These are phyloP conservation scores for Lepraria neglecta DNA, from an alignment of 495 filamentous ascomycete genomes.

Conservation along the genomic window DNA sequence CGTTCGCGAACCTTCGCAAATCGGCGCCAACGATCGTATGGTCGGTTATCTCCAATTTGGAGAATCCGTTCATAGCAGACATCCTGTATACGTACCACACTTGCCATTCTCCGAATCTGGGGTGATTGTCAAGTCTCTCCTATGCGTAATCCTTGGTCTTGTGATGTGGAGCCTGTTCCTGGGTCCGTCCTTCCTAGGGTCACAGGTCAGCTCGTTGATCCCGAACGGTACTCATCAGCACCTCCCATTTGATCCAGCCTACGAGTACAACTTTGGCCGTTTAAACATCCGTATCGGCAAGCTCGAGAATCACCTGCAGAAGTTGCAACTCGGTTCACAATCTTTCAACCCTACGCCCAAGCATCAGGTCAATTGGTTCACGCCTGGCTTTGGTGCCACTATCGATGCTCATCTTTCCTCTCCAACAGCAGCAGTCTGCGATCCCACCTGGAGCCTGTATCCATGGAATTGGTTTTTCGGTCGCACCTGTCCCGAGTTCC, in stretches of 20 bases:
- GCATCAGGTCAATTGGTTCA: constrained; percentile 23
- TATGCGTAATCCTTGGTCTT: no score
- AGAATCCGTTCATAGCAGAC: background rate
- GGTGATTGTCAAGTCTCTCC: no score
- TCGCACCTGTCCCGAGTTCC: background rate
- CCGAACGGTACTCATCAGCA: constrained; percentile 4
- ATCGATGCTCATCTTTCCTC: constrained; percentile 19
- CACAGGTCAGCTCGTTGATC: background rate
- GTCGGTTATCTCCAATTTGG: background rate
- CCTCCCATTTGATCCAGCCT: background rate
- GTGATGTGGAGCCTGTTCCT: background rate
- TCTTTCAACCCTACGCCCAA: background rate
- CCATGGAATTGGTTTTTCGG: constrained; percentile 3
- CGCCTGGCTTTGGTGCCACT: constrained; percentile 4
- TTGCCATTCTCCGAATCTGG: background rate
- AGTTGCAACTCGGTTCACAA: background rate
- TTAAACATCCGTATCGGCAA: constrained; percentile 4
- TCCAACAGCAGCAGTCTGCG: constrained; percentile 14
- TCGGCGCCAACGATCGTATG: no score
- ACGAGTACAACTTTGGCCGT: background rate
- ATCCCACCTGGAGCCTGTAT: constrained; percentile 7
- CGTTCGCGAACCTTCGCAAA: no score
- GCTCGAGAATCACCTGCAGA: constrained; percentile 9
- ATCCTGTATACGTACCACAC: background rate
- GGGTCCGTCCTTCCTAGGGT: background rate